Conservation (phyloP, 371 early-diverging fungal species). For the Ordospora colligata region DNA sequence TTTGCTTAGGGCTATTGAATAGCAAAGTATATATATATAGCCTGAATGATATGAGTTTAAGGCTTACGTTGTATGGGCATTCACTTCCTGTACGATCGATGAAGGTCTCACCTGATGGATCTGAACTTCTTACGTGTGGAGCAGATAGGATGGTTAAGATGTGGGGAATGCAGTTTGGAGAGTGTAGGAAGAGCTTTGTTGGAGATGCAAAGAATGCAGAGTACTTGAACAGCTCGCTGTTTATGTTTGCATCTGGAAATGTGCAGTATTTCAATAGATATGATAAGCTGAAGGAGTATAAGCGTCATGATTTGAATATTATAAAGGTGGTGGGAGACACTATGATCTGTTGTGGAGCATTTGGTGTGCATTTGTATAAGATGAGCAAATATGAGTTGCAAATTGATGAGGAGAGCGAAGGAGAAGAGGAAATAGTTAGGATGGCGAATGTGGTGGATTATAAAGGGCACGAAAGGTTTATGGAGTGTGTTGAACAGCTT, state of each 20-base stretch:
- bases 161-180: constrained; percentile 61
- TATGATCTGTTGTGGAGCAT: constrained; percentile 17
- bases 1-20: constrained; percentile 38
- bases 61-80: constrained; percentile 56
- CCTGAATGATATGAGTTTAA: constrained; percentile 23
- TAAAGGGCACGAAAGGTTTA: constrained; percentile 31
- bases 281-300: constrained; percentile 28
- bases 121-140: constrained; percentile 49
- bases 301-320: background rate
- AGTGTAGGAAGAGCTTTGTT: constrained; percentile 59
- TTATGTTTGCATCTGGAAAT: constrained; percentile 14
- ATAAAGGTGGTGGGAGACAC: constrained; percentile 2
- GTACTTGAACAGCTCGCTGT: constrained; percentile 19
- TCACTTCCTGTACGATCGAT: constrained; percentile 57
- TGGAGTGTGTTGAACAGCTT: constrained; percentile 11
- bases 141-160: constrained; percentile 59
- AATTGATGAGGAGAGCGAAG: background rate
- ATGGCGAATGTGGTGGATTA: constrained; percentile 9
- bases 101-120: constrained; percentile 34
- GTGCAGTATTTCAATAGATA: constrained; percentile 41
- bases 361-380: constrained; percentile 17
- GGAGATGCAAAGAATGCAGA: constrained; percentile 32
- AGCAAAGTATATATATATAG: constrained; percentile 51
- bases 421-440: constrained; percentile 20
- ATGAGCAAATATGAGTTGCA: constrained; percentile 42